Evolutionary conservation across 1,284 basidiomycete genomes (phyloP), one percentile per base, ranked within the genome.

Genomic region (Cryptococcus maquisensis): DNA sequence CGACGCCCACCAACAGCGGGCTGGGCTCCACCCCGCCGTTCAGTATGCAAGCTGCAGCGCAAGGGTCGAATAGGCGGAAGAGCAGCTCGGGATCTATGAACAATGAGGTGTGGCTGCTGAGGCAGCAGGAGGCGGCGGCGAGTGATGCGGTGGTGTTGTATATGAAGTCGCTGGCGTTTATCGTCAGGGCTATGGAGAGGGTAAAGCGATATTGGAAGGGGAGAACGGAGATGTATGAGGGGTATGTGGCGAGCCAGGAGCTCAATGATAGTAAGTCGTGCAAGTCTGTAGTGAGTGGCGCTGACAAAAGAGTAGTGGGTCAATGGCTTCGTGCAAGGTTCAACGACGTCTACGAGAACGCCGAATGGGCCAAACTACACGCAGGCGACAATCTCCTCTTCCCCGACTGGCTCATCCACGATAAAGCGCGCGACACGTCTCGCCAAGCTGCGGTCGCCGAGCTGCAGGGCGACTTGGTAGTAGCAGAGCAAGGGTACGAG

Each of bases 401-500:
- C 47, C 77, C 80, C 38, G 81, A 82, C 60, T 76, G 78, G 63
- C 71, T 82, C 21, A 75, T 83, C 18, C 82, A 81, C 64, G 80
- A 82, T 57, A 78, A 79, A 45, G 81, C 81, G 0, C 70, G 81
- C 28, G 81, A 82, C 55, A 73, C 79, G 10, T 95, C 92, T 56
- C 87, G 93, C 9, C 87, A 86, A 3, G 93, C 92, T 41, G 95
- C 95, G 0, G 82, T 88, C 26, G 90, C 93, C 68, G 95, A 98
- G 71, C 81, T 98, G 0, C 79, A 89, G 21, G 88, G 91, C 62
- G 88, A 92, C 61, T 66, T 76, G 4, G 53, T 68, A 26, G 86
- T 88, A 63, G 96, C 93, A 69, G 88, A 96, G 77, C 86, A 88
- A 67, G 81, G 94, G 37, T 98, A 98, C 76, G 94, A 97, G 70